Evolutionary conservation across 768 basidiomycete genomes (phyloP).

Genomic region (Kwoniella botswanensis): DNA sequence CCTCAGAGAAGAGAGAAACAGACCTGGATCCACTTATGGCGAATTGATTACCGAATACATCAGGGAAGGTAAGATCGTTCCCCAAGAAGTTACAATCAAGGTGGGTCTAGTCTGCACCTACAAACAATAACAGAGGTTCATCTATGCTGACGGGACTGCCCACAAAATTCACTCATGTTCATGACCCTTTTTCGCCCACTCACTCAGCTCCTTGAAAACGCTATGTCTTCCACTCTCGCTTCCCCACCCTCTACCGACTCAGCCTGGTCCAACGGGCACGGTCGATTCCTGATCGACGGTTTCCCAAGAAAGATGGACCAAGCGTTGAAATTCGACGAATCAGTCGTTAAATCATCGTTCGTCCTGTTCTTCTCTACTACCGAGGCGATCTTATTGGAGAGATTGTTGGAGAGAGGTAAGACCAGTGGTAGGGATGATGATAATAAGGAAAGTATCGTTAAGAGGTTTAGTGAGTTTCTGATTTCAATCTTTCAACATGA

Average conservation of each 20-base stretch:
- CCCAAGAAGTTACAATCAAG: conserved; percentile 92
- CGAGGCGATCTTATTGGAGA: conserved; percentile 81
- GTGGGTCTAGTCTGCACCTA: conserved; percentile 28
- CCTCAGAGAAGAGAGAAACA: conserved; percentile 87
- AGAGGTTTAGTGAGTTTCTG: conserved; percentile 79
- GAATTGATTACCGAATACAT: conserved; percentile 85
- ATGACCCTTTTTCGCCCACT: not conserved
- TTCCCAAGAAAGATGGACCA: conserved; percentile 99
- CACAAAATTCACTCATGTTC: too few relatives aligned
- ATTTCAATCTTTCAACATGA: not conserved
- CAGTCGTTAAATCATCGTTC: conserved; percentile 77
- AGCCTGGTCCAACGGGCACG: conserved; percentile 73
- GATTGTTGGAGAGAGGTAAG: conserved; percentile 86
- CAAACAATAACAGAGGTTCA: not conserved
- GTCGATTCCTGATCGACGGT: conserved; percentile 93
- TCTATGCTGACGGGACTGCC: too few relatives aligned
- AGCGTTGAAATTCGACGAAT: conserved; percentile 84
- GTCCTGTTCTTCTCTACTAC: conserved; percentile 87
- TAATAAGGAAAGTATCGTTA: conserved; percentile 90
- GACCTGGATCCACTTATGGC: conserved; percentile 81
- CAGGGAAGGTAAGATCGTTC: conserved; percentile 88
- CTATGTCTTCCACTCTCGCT: conserved; percentile 73
- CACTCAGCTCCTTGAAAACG: conserved; percentile 70
- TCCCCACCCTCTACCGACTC: conserved; percentile 41
- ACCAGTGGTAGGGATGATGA: conserved; percentile 96